phyloP scores from a whole-genome alignment of 164 flowering plant genomes.

The Stephania japonica region DNA sequence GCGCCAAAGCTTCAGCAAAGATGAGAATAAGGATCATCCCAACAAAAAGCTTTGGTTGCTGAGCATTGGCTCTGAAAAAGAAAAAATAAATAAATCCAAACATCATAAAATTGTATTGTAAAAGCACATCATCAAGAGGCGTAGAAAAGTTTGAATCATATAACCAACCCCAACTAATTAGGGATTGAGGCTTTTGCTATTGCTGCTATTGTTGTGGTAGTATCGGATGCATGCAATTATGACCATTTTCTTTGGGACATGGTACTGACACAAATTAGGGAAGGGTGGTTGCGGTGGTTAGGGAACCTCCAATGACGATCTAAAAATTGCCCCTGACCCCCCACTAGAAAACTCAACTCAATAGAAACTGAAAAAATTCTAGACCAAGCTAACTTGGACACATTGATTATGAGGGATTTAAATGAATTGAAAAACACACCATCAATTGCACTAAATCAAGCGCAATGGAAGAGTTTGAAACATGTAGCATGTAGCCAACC shows the following conservation, averaged over 20 bases:
- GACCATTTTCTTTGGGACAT: background rate
- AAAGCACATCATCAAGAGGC: background rate
- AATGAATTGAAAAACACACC: too few species aligned
- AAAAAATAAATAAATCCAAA: slow-evolving; percentile 11
- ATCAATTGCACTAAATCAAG: too few species aligned
- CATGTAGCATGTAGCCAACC: too few species aligned
- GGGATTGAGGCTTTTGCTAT: background rate
- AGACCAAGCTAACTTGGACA: too few species aligned
- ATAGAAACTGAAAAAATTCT: too few species aligned
- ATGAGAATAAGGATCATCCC: slow-evolving; percentile 89
- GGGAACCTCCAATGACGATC: too few species aligned
- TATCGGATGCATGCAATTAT: background rate
- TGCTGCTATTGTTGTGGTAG: background rate
- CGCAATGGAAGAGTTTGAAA: too few species aligned
- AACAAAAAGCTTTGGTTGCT: slow-evolving; percentile 83
- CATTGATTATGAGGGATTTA: too few species aligned
- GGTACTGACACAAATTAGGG: too few species aligned
- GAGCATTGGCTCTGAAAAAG: slow-evolving; percentile 68
- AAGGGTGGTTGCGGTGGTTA: too few species aligned
- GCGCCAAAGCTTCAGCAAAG: slow-evolving; percentile 79
- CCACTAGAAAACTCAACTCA: too few species aligned
- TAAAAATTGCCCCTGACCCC: too few species aligned
- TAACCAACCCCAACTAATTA: background rate
- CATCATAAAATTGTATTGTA: background rate
- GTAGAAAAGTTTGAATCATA: background rate